Base-by-base conservation (phyloP, 805 yeast species). In the Hanseniaspora lindneri region DNA sequence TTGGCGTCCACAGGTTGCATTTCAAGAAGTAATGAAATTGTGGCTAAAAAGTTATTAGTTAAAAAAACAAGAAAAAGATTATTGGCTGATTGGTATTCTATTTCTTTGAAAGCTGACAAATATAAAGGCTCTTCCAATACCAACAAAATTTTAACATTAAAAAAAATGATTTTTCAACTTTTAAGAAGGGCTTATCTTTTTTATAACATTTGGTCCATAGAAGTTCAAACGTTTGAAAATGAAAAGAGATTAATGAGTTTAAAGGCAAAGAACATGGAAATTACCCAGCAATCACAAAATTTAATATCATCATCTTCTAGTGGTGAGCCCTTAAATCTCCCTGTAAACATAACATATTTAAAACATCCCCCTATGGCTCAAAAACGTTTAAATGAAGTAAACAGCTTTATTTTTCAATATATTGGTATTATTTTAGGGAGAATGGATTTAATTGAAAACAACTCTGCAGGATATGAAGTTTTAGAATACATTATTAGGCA, bases 71-170 rank as follows among this genome's bases (percentile, higher is more conserved):
- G 94, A 54, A 83, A 83, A 60, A 70, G 77, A 33, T 63, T 83
- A 49, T 69, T 83, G 28, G 80, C 88, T 2, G 88, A 81, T 58
- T 83, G 94, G 94, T 82, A 83, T 54, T 78, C 77, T 46, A 66
- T 83, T 35, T 79, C 82, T 78, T 71, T 77, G 33, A 81, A 80
- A 57, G 88, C 89, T 1, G 82, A 80, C 53, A 83, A 80, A 34
- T 81, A 75, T 56, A 76, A 79, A 58, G 77, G 80, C 39, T 79
- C 87, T 0, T 68, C 77, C 24, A 75, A 72, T 46, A 65, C 67
- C 23, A 67, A 70, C 30, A 79, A 80, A 55, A 71, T 83, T 51
- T 80, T 77, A 54, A 74, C 76, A 4, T 64, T 83, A 52, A 78
- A 79, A 35, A 58, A 77, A 37, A 67, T 83, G 70, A 74, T 80